Evolutionary conservation across 78 protist species (phyloP).

Genomic region (Isochrysis galbana): DNA sequence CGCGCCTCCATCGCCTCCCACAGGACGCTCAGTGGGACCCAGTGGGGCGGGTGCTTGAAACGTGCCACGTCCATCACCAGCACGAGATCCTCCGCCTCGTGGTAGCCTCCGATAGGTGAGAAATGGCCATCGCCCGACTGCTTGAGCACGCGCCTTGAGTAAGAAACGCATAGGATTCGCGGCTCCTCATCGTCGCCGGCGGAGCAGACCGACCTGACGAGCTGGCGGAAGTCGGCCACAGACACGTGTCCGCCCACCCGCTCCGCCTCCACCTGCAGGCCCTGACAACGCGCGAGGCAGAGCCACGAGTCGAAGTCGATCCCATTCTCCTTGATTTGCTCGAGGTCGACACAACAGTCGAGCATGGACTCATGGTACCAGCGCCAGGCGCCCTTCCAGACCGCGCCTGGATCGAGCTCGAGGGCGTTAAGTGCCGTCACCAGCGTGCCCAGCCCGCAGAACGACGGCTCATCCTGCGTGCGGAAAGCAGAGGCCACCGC

Average conservation of each 20-base stretch:
- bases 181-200: not conserved
- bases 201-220: not conserved
- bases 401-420: slow-evolving; percentile 68
- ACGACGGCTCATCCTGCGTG: slow-evolving; percentile 47
- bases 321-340: slow-evolving; percentile 5
- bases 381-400: slow-evolving; percentile 89
- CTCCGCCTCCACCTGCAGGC: not conserved
- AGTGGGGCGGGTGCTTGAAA: slow-evolving; percentile 63
- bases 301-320: slow-evolving; percentile 47
- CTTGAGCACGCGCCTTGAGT: slow-evolving; percentile 17
- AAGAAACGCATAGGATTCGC: not conserved
- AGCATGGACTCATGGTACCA: slow-evolving; percentile 81
- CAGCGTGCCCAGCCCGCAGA: slow-evolving; percentile 83
- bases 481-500: not conserved
- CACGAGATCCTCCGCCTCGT: not conserved
- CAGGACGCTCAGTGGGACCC: slow-evolving; percentile 28
- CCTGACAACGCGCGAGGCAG: slow-evolving; percentile 75
- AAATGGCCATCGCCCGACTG: slow-evolving; percentile 67
- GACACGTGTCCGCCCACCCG: not conserved
- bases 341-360: slow-evolving; percentile 67
- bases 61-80: slow-evolving; percentile 57
- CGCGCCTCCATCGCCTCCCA: not conserved
- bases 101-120: slow-evolving; percentile 54
- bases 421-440: slow-evolving; percentile 81
- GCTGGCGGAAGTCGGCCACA: not conserved